These are phyloP conservation scores for Talaromyces funiculosus DNA, from an alignment of 2,329 filamentous ascomycete genomes.

Conservation along the genomic window DNA sequence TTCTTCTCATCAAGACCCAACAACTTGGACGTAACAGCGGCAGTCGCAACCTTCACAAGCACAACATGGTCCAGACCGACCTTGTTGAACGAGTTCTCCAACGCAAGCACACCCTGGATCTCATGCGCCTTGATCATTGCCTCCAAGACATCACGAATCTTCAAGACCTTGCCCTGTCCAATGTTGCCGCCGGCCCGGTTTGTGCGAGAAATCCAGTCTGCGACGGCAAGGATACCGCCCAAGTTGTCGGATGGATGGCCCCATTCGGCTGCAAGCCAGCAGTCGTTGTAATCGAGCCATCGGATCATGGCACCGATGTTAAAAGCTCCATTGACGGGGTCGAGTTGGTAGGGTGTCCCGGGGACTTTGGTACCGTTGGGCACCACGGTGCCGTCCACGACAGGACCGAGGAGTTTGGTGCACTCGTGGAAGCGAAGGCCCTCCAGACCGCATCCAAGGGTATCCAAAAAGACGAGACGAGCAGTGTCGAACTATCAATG, in stretches of 20 bases:
- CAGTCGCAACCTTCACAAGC: constrained; percentile 92
- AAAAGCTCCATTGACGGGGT: constrained; percentile 93
- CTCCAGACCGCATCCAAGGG: constrained; percentile 92
- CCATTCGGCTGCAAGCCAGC: constrained; percentile 98
- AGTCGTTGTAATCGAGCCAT: constrained; percentile 99
- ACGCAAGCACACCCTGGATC: constrained; percentile 92
- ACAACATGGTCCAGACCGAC: constrained; percentile 97
- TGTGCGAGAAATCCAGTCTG: constrained; percentile 95
- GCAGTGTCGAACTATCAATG: constrained; percentile 72
- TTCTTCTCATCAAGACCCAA: constrained; percentile 82
- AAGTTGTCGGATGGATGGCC: constrained; percentile 98
- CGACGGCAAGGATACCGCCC: constrained; percentile 90
- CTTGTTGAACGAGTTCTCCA: constrained; percentile 98
- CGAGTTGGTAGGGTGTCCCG: constrained; percentile 88
- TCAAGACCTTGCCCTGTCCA: constrained; percentile 71
- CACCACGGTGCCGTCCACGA: constrained; percentile 83
- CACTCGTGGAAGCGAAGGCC: constrained; percentile 94
- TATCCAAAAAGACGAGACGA: constrained; percentile 93
- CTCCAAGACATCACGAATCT: constrained; percentile 84
- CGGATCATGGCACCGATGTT: constrained; percentile 99
- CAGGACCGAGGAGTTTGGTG: constrained; percentile 85
- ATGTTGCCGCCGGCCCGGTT: constrained; percentile 77
- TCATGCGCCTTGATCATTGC: constrained; percentile 99
- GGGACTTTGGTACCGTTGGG: constrained; percentile 88
- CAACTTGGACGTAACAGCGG: constrained; percentile 93